These are phyloP conservation scores for Phytopythium sindhum DNA, from an alignment of 352 stramenopile species.

Conservation along the genomic window DNA sequence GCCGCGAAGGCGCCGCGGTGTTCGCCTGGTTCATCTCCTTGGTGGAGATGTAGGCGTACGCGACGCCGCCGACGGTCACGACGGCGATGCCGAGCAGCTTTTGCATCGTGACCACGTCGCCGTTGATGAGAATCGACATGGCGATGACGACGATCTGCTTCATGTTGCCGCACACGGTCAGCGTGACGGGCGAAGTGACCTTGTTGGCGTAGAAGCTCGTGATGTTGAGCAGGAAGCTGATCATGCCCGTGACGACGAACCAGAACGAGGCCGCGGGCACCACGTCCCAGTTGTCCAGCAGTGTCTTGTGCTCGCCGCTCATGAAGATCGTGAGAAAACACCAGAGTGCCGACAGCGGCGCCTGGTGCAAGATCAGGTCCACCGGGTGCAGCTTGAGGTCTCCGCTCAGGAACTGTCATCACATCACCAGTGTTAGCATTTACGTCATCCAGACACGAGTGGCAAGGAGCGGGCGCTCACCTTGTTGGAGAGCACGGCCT, in stretches of 20 bases:
- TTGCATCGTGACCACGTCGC: slow-evolving; percentile 64
- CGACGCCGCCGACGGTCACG: slow-evolving; percentile 58
- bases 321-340: slow-evolving; percentile 83
- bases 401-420: slow-evolving; percentile 92
- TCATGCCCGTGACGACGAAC: slow-evolving; percentile 85
- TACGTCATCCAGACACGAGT: too few species aligned
- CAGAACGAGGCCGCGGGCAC: slow-evolving; percentile 54
- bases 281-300: slow-evolving; percentile 64
- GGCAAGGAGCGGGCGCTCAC: too few species aligned
- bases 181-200: slow-evolving; percentile 91
- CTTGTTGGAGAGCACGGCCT: slow-evolving; percentile 91
- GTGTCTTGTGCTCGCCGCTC: slow-evolving; percentile 62
- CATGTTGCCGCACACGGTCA: slow-evolving; percentile 93
- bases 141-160: slow-evolving; percentile 91
- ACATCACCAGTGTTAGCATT: too few species aligned
- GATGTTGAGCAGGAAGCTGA: slow-evolving; percentile 93
- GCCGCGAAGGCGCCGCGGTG: slow-evolving; percentile 30
- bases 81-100: slow-evolving; percentile 69
- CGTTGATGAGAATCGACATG: slow-evolving; percentile 76
- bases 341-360: slow-evolving; percentile 89
- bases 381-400: slow-evolving; percentile 92
- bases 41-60: slow-evolving; percentile 78
- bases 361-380: slow-evolving; percentile 92
- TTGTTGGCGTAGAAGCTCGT: slow-evolving; percentile 95
- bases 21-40: slow-evolving; percentile 65